Evolutionary conservation across 208 protist genomes (phyloP).

Genomic region (Crithidia thermophila): DNA sequence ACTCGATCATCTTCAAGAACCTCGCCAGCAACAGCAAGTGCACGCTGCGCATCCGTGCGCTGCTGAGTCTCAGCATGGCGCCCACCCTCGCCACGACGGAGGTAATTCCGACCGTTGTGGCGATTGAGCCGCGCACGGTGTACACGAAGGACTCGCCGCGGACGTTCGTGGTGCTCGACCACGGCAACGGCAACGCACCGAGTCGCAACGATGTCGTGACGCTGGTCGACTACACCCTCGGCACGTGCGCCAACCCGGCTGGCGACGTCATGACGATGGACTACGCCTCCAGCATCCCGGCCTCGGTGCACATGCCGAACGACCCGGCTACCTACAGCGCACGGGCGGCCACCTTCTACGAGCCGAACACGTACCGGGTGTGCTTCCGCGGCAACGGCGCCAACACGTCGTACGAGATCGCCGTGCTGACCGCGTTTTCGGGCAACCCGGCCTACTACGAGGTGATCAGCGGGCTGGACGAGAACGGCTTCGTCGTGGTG

Average conservation of each 20-base stretch:
- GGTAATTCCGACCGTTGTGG: conserved; percentile 49
- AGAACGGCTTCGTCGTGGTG: conserved; percentile 43
- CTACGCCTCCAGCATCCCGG: conserved; percentile 27
- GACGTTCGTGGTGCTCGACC: conserved; percentile 53
- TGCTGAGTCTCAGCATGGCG: conserved; percentile 25
- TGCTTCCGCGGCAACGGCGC: conserved; percentile 40
- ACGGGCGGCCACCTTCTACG: conserved; percentile 39
- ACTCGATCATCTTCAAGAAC: conserved; percentile 73
- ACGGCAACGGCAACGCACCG: conserved; percentile 19
- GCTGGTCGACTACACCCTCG: conserved; percentile 29
- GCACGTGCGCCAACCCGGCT: conserved; percentile 20
- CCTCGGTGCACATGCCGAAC: conserved; percentile 13
- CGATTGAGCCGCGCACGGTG: conserved; percentile 54
- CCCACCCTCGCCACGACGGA: no score
- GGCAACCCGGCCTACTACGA: conserved; percentile 78
- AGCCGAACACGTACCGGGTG: conserved; percentile 49
- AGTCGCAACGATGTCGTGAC: conserved; percentile 25
- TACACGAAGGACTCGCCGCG: conserved; percentile 32
- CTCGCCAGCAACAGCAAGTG: conserved; percentile 39
- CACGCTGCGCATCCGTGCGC: conserved; percentile 44
- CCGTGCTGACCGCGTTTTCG: conserved; percentile 58
- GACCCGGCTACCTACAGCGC: conserved; percentile 25
- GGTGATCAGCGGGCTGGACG: conserved; percentile 40
- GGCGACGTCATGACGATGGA: conserved; percentile 31
- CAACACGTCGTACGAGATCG: conserved; percentile 32